Evolutionary conservation across 352 stramenopile species (phyloP).

Genomic region (Pythium biforme): DNA sequence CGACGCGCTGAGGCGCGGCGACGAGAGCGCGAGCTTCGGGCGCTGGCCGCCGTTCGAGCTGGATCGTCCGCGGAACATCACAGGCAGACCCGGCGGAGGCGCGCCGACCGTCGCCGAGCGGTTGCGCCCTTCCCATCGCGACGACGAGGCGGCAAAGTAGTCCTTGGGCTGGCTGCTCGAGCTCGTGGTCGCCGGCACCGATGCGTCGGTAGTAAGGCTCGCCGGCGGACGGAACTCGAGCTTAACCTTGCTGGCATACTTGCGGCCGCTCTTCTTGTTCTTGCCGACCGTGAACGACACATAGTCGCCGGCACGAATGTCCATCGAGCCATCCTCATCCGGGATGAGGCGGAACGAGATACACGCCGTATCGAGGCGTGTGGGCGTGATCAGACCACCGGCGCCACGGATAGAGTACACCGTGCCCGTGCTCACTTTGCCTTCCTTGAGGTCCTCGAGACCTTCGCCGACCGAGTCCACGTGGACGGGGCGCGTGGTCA

Average conservation of each 20-base stretch:
- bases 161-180: slow-evolving; percentile 24
- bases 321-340: slow-evolving; percentile 83
- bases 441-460: slow-evolving; percentile 80
- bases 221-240: slow-evolving; percentile 80
- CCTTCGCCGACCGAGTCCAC: slow-evolving; percentile 83
- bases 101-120: slow-evolving; percentile 29
- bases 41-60: slow-evolving; percentile 22
- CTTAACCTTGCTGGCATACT: slow-evolving; percentile 88
- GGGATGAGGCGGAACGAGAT: slow-evolving; percentile 88
- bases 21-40: slow-evolving; percentile 28
- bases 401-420: slow-evolving; percentile 87
- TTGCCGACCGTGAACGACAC: slow-evolving; percentile 88
- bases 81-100: slow-evolving; percentile 11
- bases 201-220: slow-evolving; percentile 33
- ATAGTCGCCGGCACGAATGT: slow-evolving; percentile 84
- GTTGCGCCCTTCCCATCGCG: slow-evolving; percentile 31
- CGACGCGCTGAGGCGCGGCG: slow-evolving; percentile 24
- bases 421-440: slow-evolving; percentile 84
- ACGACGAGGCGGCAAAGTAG: slow-evolving; percentile 28
- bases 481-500: slow-evolving; percentile 65
- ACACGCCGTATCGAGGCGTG: slow-evolving; percentile 78
- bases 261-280: slow-evolving; percentile 89
- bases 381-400: slow-evolving; percentile 80
- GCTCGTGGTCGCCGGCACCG: slow-evolving; percentile 1
- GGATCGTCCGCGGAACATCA: slow-evolving; percentile 28